A percentile compares a stretch with the other conserved stretches of the same genome.
Conservation (phyloP, 176 grass and related monocot species). For the Stipa capillata region DNA sequence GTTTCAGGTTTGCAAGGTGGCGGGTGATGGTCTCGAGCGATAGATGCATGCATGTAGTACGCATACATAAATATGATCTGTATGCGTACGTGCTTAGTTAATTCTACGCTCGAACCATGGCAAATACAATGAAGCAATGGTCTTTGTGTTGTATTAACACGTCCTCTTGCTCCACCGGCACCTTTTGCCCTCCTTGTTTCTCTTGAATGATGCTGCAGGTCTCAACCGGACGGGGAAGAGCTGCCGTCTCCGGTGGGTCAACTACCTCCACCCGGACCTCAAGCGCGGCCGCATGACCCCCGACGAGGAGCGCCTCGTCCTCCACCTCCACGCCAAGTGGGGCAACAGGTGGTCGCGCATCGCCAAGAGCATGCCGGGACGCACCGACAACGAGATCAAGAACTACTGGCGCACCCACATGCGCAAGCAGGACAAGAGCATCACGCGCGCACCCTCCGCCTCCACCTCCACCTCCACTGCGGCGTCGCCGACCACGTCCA, state of each 20-base stretch:
- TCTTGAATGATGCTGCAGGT: constrained; percentile 22
- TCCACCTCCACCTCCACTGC: constrained; percentile 2
- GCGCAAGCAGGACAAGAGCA: constrained; percentile 43
- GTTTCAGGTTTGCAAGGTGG: constrained; percentile 70
- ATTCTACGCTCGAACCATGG: not conserved
- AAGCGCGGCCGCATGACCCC: constrained; percentile 59
- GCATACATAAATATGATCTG: not conserved
- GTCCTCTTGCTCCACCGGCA: not conserved
- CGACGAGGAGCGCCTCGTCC: constrained; percentile 45
- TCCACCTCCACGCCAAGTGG: constrained; percentile 49
- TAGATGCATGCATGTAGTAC: not conserved
- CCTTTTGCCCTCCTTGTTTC: not conserved
- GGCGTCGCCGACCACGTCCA: not conserved
- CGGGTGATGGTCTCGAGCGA: constrained; percentile 31
- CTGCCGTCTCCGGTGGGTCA: constrained; percentile 70
- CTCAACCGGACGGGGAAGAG: constrained; percentile 60
- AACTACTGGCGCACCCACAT: constrained; percentile 68
- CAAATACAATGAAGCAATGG: not conserved
- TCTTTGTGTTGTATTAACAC: constrained; percentile 1
- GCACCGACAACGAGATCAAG: constrained; percentile 81
- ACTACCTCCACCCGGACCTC: constrained; percentile 63
- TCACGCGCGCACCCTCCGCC: not conserved
- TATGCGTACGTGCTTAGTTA: not conserved
- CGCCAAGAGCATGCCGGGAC: constrained; percentile 44
- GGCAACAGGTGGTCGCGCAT: constrained; percentile 64